A percentile compares a stretch with the other conserved stretches of the same genome.
These are phyloP conservation scores for Coemansia sp. DNA, from an alignment of 192 early-diverging fungal species.

Conservation along the genomic window DNA sequence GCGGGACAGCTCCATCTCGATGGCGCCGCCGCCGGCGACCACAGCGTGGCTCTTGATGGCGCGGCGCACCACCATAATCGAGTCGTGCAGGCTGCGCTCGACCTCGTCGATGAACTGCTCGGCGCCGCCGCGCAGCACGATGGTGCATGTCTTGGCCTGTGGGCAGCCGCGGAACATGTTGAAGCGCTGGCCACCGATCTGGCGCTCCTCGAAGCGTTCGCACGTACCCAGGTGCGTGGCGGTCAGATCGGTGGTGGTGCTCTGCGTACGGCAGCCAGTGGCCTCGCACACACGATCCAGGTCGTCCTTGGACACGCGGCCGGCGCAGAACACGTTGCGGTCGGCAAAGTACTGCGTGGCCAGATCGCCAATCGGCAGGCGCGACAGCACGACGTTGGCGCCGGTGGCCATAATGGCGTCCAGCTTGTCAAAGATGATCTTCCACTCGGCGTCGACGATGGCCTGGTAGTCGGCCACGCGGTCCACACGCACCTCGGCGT, in stretches of 20 bases:
- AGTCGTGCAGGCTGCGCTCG: slow-evolving; percentile 95
- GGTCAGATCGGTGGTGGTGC: slow-evolving; percentile 84
- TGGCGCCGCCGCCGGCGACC: slow-evolving; percentile 97
- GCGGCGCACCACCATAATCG: slow-evolving; percentile 98
- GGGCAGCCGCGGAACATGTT: slow-evolving; percentile 96
- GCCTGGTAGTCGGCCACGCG: slow-evolving; percentile 98
- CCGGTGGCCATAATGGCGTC: slow-evolving; percentile 93
- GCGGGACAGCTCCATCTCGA: slow-evolving; percentile 97
- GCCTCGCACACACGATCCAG: slow-evolving; percentile 92
- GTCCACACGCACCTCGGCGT: slow-evolving; percentile 97
- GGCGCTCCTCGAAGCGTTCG: slow-evolving; percentile 90
- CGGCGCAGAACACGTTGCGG: slow-evolving; percentile 98
- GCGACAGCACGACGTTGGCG: slow-evolving; percentile 96
- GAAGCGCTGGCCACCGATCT: slow-evolving; percentile 96
- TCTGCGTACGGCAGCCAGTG: slow-evolving; percentile 91
- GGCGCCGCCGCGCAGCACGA: slow-evolving; percentile 94
- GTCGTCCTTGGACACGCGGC: slow-evolving; percentile 92
- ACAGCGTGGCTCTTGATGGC: slow-evolving; percentile 95
- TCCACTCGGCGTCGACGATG: slow-evolving; percentile 99
- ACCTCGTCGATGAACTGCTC: slow-evolving; percentile 99
- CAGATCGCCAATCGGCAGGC: slow-evolving; percentile 97
- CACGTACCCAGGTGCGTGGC: slow-evolving; percentile 85
- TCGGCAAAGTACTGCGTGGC: slow-evolving; percentile 99
- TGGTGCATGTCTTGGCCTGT: slow-evolving; percentile 91
- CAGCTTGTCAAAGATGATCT: slow-evolving; percentile 98